Evolutionary conservation across 805 yeast genomes (phyloP).

Genomic region (Metschnikowia henanensis): DNA sequence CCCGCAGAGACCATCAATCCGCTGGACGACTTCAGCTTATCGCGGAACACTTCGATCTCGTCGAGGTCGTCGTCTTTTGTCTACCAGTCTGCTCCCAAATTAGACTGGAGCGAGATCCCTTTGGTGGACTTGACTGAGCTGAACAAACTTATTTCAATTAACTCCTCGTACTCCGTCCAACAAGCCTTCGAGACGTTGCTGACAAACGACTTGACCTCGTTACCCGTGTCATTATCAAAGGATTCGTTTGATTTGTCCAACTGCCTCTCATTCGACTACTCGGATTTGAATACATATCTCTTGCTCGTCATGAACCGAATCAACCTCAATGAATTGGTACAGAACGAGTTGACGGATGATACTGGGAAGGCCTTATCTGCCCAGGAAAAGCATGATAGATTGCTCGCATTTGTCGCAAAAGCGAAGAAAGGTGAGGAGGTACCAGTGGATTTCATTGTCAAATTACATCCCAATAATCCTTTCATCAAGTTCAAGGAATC

Average conservation of each 20-base stretch:
- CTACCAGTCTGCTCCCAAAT: constrained; percentile 11
- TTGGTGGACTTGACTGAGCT: constrained; percentile 74
- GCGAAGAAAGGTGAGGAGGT: constrained; percentile 90
- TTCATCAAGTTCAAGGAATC: constrained; percentile 72
- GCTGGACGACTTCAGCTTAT: constrained; percentile 36
- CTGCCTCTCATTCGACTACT: constrained; percentile 87
- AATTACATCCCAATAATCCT: constrained; percentile 84
- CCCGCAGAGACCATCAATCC: constrained; percentile 30
- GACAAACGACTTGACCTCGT: constrained; percentile 72
- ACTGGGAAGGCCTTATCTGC: constrained; percentile 23
- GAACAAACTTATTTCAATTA: constrained; percentile 72
- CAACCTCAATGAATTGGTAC: no score
- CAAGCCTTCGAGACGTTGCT: constrained; percentile 81
- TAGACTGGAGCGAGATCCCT: constrained; percentile 73
- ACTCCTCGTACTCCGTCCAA: constrained; percentile 72
- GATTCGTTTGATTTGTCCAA: constrained; percentile 48
- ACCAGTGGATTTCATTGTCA: constrained; percentile 85
- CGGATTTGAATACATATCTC: constrained; percentile 85
- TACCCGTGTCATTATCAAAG: constrained; percentile 60
- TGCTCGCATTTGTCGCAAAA: constrained; percentile 45
- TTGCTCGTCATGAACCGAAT: constrained; percentile 81
- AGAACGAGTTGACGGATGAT: constrained; percentile 6
- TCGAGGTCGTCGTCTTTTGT: constrained; percentile 17
- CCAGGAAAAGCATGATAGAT: constrained; percentile 35
- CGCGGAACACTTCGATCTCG: constrained; percentile 32